phyloP scores from a whole-genome alignment of 331 rosid species.

The Phaseolus coccineus region DNA sequence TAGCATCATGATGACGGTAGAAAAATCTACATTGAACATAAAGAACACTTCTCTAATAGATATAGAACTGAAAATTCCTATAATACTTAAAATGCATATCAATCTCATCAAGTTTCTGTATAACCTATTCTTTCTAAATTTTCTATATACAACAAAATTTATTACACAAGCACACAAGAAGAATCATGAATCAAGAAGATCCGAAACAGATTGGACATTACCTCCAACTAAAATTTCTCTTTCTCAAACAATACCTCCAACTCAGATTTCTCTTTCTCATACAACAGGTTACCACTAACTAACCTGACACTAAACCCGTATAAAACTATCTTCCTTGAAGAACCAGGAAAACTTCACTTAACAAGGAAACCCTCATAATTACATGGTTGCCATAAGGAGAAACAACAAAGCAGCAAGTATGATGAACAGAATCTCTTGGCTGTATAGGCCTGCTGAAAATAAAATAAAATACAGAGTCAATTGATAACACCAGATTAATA shows the following conservation, averaged over 20 bases:
- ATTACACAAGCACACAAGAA: slow-evolving; percentile 61
- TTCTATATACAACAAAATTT: slow-evolving; percentile 62
- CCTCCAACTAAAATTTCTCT: background rate
- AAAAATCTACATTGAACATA: background rate
- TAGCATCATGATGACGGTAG: background rate
- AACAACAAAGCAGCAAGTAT: slow-evolving; percentile 58
- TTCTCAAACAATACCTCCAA: slow-evolving; percentile 25
- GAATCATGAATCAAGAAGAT: slow-evolving; percentile 57
- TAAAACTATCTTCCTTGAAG: slow-evolving; percentile 32
- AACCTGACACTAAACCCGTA: slow-evolving; percentile 36
- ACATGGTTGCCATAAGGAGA: slow-evolving; percentile 54
- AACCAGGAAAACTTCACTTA: slow-evolving; percentile 41
- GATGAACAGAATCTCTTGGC: slow-evolving; percentile 42
- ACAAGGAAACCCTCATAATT: slow-evolving; percentile 40
- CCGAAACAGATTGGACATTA: slow-evolving; percentile 46
- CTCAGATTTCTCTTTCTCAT: slow-evolving; percentile 28
- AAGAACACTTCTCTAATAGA: slow-evolving; percentile 33
- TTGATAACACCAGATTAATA: background rate
- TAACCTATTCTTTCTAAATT: slow-evolving; percentile 58
- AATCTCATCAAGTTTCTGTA: slow-evolving; percentile 53
- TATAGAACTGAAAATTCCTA: slow-evolving; percentile 8
- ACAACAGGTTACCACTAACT: slow-evolving; percentile 42
- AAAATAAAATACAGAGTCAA: background rate
- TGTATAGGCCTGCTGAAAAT: slow-evolving; percentile 67
- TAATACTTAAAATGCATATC: slow-evolving; percentile 33